Base-by-base conservation (phyloP, 225 moss, liverwort and hornwort species). In the Marchantia polymorpha region DNA sequence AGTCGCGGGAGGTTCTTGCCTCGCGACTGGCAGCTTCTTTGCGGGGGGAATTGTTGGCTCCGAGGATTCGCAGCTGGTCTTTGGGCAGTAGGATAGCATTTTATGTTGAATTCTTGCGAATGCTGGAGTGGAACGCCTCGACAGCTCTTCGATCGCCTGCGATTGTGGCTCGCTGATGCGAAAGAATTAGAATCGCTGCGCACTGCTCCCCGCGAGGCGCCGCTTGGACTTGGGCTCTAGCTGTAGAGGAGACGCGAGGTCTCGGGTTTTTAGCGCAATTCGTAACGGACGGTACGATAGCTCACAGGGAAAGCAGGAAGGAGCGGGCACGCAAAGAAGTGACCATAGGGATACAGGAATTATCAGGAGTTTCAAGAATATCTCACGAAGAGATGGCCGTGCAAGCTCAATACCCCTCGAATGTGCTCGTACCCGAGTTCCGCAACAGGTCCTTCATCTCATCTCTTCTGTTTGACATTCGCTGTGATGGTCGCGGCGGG, bases 321-420 rank as follows among this genome's bases (percentile, higher is more conserved):
- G 46, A 25, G 52, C 30, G 7, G n/a, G 20, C 7, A 25, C 77
- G 77, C 4, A 77, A 77, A 64, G 77, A 64, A 50, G 77, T 69
- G 52, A 51, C 64, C 47, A 55, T 70, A 19, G 78, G 78, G 67
- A 49, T 68, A 55, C 23, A 58, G 69, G 78, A 79, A 54, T 52
- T 69, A 55, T 66, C 50, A 23, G 27, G 50, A 16, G 73, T 29
- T 73, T 67, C 83, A 81, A 83, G 83, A 86, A 81, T 77, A 39
- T 81, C 8, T 29, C 53, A 20, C 59, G 51, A 54, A 64, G 52
- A 81, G 81, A 96, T 96, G 96, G 96, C 96, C 67, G 91, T 96
- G 73, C 96, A 96, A 85, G 90, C 96, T 67, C 96, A 94, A 86
- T 96, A 89, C 63, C 89, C 94, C 52, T 81, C 92, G 79, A 90